Percentiles rank a stretch among this genome's conserved stretches.
phyloP scores from a whole-genome alignment of 805 yeast genomes.

The Brettanomyces custersianus region DNA sequence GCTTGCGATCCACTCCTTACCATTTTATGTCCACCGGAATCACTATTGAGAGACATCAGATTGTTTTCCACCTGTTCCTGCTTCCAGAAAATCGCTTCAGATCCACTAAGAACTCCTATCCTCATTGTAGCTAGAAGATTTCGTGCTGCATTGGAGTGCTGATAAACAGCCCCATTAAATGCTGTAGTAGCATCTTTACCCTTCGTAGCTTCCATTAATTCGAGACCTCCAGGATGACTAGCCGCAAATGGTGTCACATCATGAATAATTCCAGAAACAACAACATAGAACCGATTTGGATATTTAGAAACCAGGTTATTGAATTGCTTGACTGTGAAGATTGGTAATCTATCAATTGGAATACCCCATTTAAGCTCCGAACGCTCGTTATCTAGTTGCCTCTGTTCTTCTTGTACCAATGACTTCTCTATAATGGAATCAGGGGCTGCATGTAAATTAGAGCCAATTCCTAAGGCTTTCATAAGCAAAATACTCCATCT shows the following conservation, averaged over 20 bases:
- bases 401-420: slow-evolving; percentile 74
- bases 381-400: slow-evolving; percentile 65
- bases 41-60: slow-evolving; percentile 47
- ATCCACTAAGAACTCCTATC: slow-evolving; percentile 77
- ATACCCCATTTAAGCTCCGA: slow-evolving; percentile 88
- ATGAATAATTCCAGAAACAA: slow-evolving; percentile 86
- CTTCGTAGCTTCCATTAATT: slow-evolving; percentile 67
- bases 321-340: slow-evolving; percentile 40
- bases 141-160: slow-evolving; percentile 89
- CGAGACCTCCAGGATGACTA: slow-evolving; percentile 90
- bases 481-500: slow-evolving; percentile 59
- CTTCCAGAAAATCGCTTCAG: slow-evolving; percentile 78
- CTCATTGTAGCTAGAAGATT: slow-evolving; percentile 90
- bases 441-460: slow-evolving; percentile 46
- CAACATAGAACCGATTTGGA: slow-evolving; percentile 46
- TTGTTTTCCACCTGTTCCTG: slow-evolving; percentile 59
- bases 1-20: slow-evolving; percentile 58
- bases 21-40: slow-evolving; percentile 45
- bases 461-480: slow-evolving; percentile 47
- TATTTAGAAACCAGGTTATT: slow-evolving; percentile 27
- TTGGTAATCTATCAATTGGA: slow-evolving; percentile 80
- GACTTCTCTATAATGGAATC: slow-evolving; percentile 61
- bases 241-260: slow-evolving; percentile 86
- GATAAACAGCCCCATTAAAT: slow-evolving; percentile 90
- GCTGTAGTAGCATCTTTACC: slow-evolving; percentile 94